Conservation (phyloP, 2,329 filamentous ascomycete genomes). For the Stagonosporopsis vannaccii region DNA sequence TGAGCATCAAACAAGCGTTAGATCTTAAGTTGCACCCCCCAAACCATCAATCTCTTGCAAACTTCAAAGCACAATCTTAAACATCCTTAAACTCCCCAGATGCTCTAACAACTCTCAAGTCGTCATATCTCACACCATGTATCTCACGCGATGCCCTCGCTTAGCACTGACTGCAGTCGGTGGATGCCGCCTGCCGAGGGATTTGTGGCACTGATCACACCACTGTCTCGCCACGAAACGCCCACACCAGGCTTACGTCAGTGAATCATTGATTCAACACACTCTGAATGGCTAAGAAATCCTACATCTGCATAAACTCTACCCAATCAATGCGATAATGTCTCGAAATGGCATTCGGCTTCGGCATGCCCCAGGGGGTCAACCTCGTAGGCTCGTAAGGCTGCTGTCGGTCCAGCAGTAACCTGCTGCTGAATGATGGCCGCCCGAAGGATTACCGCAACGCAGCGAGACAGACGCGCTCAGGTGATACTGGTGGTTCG, state of each 20-base stretch:
- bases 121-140: conserved; percentile 10
- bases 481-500: conserved; percentile 31
- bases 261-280: neutral
- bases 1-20: neutral
- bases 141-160: conserved; percentile 14
- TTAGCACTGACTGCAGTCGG: conserved; percentile 26
- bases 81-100: neutral
- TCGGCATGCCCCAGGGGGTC: conserved; percentile 3
- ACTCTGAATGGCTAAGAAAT: neutral
- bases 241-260: conserved; percentile 13
- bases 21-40: neutral
- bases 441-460: conserved; percentile 1
- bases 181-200: conserved; percentile 25
- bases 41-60: neutral
- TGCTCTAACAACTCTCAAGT: neutral
- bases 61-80: neutral
- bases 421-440: neutral
- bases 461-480: conserved; percentile 5
- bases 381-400: conserved; percentile 10
- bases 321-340: neutral
- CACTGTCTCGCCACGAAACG: conserved; percentile 29
- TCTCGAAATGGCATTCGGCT: neutral
- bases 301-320: no score
- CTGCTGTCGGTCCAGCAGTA: conserved; percentile 4
- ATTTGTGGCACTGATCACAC: conserved; percentile 30